Evolutionary conservation across 441 rosid genomes (phyloP), one percentile per base, ranked within the genome.

Genomic region (Populus hybrid): DNA sequence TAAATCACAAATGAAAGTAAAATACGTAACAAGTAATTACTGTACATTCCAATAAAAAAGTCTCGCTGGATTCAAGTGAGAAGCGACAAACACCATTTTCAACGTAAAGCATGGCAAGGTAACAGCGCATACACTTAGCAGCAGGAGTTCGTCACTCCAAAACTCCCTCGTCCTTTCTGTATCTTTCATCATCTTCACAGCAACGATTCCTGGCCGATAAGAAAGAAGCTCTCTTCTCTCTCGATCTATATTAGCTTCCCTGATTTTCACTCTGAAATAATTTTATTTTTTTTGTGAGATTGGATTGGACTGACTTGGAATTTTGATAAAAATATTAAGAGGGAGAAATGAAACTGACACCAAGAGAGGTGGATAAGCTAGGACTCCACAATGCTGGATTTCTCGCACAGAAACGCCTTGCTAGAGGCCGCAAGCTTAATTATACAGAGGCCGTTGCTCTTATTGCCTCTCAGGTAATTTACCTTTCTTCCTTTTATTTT

Each of bases 351-450:
- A 94, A 84, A 80, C 72, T 94, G 81, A 71, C 81, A 42, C 97
- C 95, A 3, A 87, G 94, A 82, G 98, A 94, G 83, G 82, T 86
- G 12, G 97, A 91, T 81, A 95, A 95, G 78, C 77, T 94, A 69
- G 89, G 77, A 42, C 94, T 95, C 71, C 97, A 95, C 79, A 85
- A 85, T 74, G 97, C 97, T 3, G 98, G 97, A 20, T 87, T 82
- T 83, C 95, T 95, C 23, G 97, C 99, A 0, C 99, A 93, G 88
- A 95, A 93, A 80, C 99, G 98, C 77, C 95, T 95, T 26, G 98
- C 99, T 70, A 96, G 97, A 35, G 97, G 97, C 67, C 85, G 90
- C 75, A 83, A 86, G 70, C 99, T 95, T 66, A 93, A 92, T 75
- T 89, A 93, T 86, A 81, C 97, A 16, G 98, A 95, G 81, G 84